Conservation (phyloP, 1,139 yeast species). For the Nematodospora anomalae region DNA sequence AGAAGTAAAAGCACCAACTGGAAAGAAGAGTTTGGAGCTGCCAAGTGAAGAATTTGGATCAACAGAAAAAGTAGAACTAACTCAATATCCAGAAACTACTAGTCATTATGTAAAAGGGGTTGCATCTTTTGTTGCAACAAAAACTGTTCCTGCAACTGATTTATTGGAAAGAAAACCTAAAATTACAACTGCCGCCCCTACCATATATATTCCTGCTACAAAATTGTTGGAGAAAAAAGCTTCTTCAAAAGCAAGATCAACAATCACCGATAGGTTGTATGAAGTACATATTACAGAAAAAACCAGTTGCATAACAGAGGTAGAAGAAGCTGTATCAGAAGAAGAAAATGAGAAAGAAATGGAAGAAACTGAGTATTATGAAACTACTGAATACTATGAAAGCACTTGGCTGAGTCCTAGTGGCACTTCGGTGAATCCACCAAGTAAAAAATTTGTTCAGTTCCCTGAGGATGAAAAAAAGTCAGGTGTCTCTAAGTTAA, state of each 20-base stretch:
- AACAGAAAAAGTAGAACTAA: neutral
- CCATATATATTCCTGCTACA: neutral
- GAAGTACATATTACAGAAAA: neutral
- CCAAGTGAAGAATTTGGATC: neutral
- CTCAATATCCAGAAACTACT: neutral
- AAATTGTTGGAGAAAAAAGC: neutral
- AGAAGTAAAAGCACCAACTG: neutral
- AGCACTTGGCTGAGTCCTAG: neutral
- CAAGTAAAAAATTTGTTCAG: conserved; percentile 8
- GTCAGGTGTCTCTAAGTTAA: conserved; percentile 10
- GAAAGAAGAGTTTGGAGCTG: conserved; percentile 1
- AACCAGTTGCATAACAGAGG: neutral
- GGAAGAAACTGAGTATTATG: neutral
- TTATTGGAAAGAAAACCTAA: conserved; percentile 1
- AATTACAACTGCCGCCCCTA: neutral
- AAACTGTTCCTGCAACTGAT: conserved; percentile 1
- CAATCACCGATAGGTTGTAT: conserved; percentile 2
- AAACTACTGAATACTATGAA: neutral
- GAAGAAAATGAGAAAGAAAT: neutral
- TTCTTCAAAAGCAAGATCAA: neutral
- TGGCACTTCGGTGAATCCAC: neutral
- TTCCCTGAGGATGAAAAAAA: conserved; percentile 8
- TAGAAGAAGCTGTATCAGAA: neutral
- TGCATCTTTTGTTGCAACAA: neutral
- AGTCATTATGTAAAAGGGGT: neutral